Evolutionary conservation across 495 filamentous ascomycete species (phyloP).

Genomic region (Talaromyces borbonicus): DNA sequence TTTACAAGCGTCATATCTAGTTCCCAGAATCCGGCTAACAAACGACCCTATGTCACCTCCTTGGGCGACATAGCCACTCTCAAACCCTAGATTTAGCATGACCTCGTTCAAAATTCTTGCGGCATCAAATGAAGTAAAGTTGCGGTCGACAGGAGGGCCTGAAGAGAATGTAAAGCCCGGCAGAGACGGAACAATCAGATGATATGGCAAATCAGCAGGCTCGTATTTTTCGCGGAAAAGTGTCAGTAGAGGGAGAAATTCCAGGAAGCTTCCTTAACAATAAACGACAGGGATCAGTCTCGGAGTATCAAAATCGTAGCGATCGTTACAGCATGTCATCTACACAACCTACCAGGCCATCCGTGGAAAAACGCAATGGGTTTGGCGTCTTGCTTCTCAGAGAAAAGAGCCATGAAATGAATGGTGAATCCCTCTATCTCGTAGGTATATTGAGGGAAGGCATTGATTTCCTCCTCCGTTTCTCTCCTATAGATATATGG

Average conservation of each 20-base stretch:
- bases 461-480: constrained; percentile 48
- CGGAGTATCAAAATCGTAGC: too few species aligned
- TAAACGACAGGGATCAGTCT: constrained; percentile 2
- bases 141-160: constrained; percentile 21
- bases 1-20: constrained; percentile 19
- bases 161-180: constrained; percentile 45
- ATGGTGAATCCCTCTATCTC: constrained; percentile 40
- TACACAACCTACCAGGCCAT: constrained; percentile 43
- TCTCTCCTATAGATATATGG: constrained; percentile 27
- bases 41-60: constrained; percentile 50
- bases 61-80: constrained; percentile 41
- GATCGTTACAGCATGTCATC: too few species aligned
- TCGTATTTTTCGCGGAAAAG: constrained; percentile 37
- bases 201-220: constrained; percentile 42
- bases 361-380: constrained; percentile 53
- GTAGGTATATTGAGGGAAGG: constrained; percentile 50
- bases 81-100: constrained; percentile 45
- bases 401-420: constrained; percentile 57
- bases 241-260: constrained; percentile 37
- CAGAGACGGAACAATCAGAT: constrained; percentile 47
- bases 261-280: constrained; percentile 43
- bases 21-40: constrained; percentile 28
- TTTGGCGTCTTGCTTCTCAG: constrained; percentile 45
- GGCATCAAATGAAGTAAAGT: constrained; percentile 27
- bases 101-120: constrained; percentile 39